phyloP scores from a whole-genome alignment of 495 filamentous ascomycete genomes.

The Sporormia fimetaria region DNA sequence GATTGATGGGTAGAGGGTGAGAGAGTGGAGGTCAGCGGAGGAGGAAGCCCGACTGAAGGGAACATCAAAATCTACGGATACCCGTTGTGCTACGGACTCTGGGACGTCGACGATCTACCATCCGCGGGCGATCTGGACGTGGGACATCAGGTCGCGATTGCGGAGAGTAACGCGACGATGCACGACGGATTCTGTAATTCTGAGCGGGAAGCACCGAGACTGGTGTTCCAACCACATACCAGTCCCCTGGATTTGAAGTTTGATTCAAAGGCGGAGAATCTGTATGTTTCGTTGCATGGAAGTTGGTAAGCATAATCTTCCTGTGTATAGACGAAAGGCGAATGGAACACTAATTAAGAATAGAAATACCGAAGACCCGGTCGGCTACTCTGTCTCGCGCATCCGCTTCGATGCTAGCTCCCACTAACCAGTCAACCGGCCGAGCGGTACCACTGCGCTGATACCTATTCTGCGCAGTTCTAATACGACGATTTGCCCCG shows the following conservation, averaged over 20 bases:
- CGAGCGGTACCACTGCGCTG: slow-evolving; percentile 33
- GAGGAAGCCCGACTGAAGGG: slow-evolving; percentile 7
- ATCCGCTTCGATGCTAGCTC: slow-evolving; percentile 35
- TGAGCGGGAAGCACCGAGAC: slow-evolving; percentile 2
- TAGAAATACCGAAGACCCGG: slow-evolving; percentile 34
- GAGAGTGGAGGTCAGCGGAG: slow-evolving; percentile 1
- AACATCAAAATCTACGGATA: slow-evolving; percentile 17
- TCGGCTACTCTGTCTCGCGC: slow-evolving; percentile 38
- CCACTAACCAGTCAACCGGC: slow-evolving; percentile 31
- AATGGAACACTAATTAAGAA: background rate
- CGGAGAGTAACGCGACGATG: slow-evolving; percentile 5
- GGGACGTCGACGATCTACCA: slow-evolving; percentile 7
- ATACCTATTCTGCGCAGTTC: slow-evolving; percentile 37
- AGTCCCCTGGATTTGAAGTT: slow-evolving; percentile 17
- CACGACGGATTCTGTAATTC: slow-evolving; percentile 6
- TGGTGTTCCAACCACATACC: slow-evolving; percentile 16
- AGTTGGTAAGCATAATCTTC: slow-evolving; percentile 9
- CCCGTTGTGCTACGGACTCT: slow-evolving; percentile 14
- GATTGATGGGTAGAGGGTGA: slow-evolving; percentile 1
- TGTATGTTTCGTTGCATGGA: slow-evolving; percentile 15
- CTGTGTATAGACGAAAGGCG: background rate
- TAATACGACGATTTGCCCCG: slow-evolving; percentile 29
- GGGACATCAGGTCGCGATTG: slow-evolving; percentile 14
- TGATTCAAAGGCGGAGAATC: slow-evolving; percentile 11
- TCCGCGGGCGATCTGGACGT: slow-evolving; percentile 6